phyloP scores from a whole-genome alignment of 1,284 basidiomycete species.

The Melampsora abietis-canadensis region DNA sequence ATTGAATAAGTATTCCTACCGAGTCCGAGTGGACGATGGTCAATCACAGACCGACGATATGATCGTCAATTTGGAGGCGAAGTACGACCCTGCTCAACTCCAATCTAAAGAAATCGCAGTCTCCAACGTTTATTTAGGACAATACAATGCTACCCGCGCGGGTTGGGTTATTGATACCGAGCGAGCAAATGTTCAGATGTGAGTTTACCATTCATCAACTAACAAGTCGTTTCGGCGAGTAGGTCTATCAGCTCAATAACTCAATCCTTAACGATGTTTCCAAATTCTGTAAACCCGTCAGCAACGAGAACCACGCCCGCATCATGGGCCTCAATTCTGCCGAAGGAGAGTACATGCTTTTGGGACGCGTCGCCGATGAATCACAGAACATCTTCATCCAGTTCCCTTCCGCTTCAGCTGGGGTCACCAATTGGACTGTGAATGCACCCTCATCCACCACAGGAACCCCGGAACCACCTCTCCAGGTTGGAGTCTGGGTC shows the following conservation, averaged over 20 bases:
- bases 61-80: conserved; percentile 13
- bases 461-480: background rate
- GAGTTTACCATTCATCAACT: background rate
- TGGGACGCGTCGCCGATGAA: conserved; percentile 12
- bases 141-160: conserved; percentile 19
- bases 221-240: background rate
- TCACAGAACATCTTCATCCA: background rate
- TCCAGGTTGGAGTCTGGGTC: conserved; percentile 24
- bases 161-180: conserved; percentile 39
- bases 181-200: conserved; percentile 18
- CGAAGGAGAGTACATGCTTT: conserved; percentile 21
- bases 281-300: background rate
- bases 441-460: background rate
- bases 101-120: background rate
- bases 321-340: conserved; percentile 22
- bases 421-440: conserved; percentile 4
- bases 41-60: conserved; percentile 23
- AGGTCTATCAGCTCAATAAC: background rate
- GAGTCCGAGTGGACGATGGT: conserved; percentile 10
- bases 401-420: background rate
- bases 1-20: conserved; percentile 23
- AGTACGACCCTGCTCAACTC: conserved; percentile 13
- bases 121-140: conserved; percentile 19
- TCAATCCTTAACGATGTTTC: background rate
- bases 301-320: conserved; percentile 17